Evolutionary conservation across 176 grass and related monocot species (phyloP), one percentile per base, ranked within the genome.

Genomic region (Ensete glaucum): DNA sequence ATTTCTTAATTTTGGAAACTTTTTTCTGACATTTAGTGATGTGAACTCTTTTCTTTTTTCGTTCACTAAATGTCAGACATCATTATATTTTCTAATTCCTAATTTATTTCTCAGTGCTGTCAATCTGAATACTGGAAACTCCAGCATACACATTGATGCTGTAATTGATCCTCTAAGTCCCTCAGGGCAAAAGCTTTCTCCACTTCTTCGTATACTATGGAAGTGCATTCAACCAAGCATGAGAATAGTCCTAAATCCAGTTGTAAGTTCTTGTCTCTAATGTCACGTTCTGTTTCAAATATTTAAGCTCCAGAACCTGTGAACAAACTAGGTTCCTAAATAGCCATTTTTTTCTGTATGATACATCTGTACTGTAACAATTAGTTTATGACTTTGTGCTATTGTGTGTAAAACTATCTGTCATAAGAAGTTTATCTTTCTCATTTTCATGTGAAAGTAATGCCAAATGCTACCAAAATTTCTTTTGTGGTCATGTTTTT

Each of bases 161-260:
- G 90, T 98, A 62, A 93, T 98, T 77, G 94, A 98, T 91, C 94
- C 94, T 23, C 71, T 98, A 69, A 98, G 94, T 81, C 84, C 90
- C 26, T 74, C 75, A 69, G 94, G 88, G 29, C 94, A 98, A 82
- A 98, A 98, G 68, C 82, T 98, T 82, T 60, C 94, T 69, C 94
- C 94, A 74, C 88, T 98, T 84, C 84, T 98, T 54, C 68, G 60
- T 68, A 60, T 98, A 82, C 89, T 98, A 23, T 90, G 78, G 86
- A 93, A 73, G 71, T 80, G 87, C 63, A 85, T 98, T 91, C 88
- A 85, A 43, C 94, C 90, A 11, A 93, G 94, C 84, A 91, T 98
- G 90, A 98, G 94, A 85, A 93, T 98, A 85, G 72, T 98, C 29
- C 86, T 98, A 75, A 98, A 98, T 93, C 90, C 94, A 73, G 85